phyloP scores from a whole-genome alignment of 2,329 filamentous ascomycete genomes.

The Alternaria brassicicola region DNA sequence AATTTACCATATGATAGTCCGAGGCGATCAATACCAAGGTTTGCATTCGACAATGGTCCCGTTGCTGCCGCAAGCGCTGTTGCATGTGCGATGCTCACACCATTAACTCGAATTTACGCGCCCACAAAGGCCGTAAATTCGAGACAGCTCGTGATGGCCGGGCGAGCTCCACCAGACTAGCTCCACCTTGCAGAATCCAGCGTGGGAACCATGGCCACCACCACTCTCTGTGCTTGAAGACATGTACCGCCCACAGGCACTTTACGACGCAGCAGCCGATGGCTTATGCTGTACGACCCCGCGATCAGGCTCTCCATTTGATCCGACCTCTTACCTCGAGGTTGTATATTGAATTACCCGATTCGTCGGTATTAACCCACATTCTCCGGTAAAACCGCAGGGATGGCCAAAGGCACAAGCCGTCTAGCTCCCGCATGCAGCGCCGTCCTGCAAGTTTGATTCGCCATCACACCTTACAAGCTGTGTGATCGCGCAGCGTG shows the following conservation, averaged over 20 bases:
- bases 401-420: slow-evolving; percentile 24
- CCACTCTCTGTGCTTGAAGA: neutral
- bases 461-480: slow-evolving; percentile 30
- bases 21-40: slow-evolving; percentile 2
- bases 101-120: slow-evolving; percentile 34
- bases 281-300: slow-evolving; percentile 12
- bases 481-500: slow-evolving; percentile 39
- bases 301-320: neutral
- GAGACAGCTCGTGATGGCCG: slow-evolving; percentile 12
- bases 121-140: slow-evolving; percentile 31
- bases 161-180: slow-evolving; percentile 1
- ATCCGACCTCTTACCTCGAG: slow-evolving; percentile 5
- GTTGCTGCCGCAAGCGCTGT: slow-evolving; percentile 22
- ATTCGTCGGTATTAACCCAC: slow-evolving; percentile 22
- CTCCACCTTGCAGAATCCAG: slow-evolving; percentile 2
- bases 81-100: slow-evolving; percentile 28
- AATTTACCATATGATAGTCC: slow-evolving; percentile 4
- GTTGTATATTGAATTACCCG: slow-evolving; percentile 22
- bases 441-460: slow-evolving; percentile 22
- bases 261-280: slow-evolving; percentile 4
- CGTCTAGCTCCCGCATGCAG: slow-evolving; percentile 22
- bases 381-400: slow-evolving; percentile 11
- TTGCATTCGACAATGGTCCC: slow-evolving; percentile 2
- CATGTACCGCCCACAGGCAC: neutral
- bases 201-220: neutral